Evolutionary conservation across 305 asterid species (phyloP).

Genomic region (Petunia hybrid): DNA sequence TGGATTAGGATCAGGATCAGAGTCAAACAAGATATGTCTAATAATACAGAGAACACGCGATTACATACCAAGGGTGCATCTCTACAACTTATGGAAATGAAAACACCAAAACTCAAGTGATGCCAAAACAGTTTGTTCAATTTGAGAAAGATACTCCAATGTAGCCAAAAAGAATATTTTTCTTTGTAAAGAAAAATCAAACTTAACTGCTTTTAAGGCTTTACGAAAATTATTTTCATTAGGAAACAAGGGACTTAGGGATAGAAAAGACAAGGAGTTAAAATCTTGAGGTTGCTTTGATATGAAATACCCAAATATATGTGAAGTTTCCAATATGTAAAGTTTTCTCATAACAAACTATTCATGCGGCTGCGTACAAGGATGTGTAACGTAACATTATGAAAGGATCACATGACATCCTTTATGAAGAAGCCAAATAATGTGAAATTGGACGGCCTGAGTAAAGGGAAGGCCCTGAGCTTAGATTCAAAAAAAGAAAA

Average conservation of each 20-base stretch:
- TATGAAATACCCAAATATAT: background rate
- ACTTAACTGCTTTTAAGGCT: background rate
- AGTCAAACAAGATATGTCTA: slow-evolving; percentile 18
- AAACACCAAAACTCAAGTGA: background rate
- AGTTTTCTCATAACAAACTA: background rate
- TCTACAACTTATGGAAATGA: background rate
- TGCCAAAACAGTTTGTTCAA: background rate
- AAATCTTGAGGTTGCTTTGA: background rate
- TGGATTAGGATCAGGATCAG: background rate
- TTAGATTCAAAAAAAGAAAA: background rate
- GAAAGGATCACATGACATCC: background rate
- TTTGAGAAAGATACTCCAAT: background rate
- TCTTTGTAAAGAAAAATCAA: background rate
- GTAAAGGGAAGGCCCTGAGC: background rate
- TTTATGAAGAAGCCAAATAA: slow-evolving; percentile 10
- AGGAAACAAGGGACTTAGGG: background rate
- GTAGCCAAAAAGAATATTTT: slow-evolving; percentile 1
- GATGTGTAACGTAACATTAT: background rate
- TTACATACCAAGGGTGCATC: background rate
- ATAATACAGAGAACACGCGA: background rate
- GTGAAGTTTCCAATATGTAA: background rate
- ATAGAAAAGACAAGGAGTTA: background rate
- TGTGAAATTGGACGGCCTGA: background rate
- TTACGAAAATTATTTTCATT: background rate
- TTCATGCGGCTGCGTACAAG: background rate